phyloP scores from a whole-genome alignment of 2,329 filamentous ascomycete genomes.

The Exophiala viscosa region DNA sequence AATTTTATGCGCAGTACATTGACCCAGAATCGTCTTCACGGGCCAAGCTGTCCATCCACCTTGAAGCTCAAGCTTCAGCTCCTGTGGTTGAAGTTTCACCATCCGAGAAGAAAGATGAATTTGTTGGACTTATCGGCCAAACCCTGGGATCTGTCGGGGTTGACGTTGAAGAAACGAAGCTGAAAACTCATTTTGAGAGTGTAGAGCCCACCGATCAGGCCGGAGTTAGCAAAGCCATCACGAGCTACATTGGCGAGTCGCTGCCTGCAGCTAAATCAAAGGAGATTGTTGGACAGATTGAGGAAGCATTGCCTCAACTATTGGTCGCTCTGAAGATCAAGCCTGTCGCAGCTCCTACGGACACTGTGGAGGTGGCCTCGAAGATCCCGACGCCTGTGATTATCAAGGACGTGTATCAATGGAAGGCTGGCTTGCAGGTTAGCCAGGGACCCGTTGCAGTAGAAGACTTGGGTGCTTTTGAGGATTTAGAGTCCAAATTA shows the following conservation, averaged over 20 bases:
- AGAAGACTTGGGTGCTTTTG: slow-evolving; percentile 75
- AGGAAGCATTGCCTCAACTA: slow-evolving; percentile 46
- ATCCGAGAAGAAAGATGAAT: slow-evolving; percentile 44
- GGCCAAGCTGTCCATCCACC: slow-evolving; percentile 79
- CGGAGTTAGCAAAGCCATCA: slow-evolving; percentile 49
- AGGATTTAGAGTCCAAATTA: slow-evolving; percentile 80
- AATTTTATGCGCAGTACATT: slow-evolving; percentile 75
- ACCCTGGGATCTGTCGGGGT: slow-evolving; percentile 49
- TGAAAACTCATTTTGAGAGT: slow-evolving; percentile 40
- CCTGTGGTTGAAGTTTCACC: slow-evolving; percentile 30
- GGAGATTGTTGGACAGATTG: slow-evolving; percentile 49
- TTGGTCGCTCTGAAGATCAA: slow-evolving; percentile 45
- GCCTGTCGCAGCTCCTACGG: slow-evolving; percentile 29
- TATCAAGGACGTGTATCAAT: slow-evolving; percentile 75
- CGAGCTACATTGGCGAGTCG: slow-evolving; percentile 49
- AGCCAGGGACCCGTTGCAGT: slow-evolving; percentile 70
- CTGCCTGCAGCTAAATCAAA: slow-evolving; percentile 49
- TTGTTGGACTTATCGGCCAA: slow-evolving; percentile 43
- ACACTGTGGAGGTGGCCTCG: slow-evolving; percentile 32
- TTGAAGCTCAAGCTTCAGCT: slow-evolving; percentile 67
- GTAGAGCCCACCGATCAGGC: slow-evolving; percentile 48
- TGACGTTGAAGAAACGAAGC: slow-evolving; percentile 34
- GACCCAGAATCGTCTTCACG: slow-evolving; percentile 67
- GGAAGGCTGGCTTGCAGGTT: slow-evolving; percentile 70
- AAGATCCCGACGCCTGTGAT: slow-evolving; percentile 51